Percentiles rank a stretch among this genome's conserved stretches.
Evolutionary conservation across 495 filamentous ascomycete genomes (phyloP).

Genomic region (Glonium stellatum): DNA sequence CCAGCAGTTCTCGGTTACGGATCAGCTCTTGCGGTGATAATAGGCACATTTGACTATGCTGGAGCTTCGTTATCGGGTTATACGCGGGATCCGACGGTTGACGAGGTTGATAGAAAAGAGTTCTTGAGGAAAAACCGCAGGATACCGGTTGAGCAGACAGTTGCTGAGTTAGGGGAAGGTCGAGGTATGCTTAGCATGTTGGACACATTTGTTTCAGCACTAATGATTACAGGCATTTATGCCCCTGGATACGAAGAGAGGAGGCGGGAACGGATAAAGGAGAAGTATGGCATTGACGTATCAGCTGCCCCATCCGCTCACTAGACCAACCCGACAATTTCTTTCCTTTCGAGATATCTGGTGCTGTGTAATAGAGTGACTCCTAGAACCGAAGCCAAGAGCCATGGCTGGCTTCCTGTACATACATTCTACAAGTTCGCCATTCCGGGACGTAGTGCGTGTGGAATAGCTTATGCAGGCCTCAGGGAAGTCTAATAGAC

Average conservation of each 20-base stretch:
- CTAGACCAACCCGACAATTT: background rate
- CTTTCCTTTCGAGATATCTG: background rate
- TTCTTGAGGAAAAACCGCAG: constrained; percentile 64
- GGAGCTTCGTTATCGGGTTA: constrained; percentile 60
- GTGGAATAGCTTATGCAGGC: too few relatives aligned
- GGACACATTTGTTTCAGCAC: constrained; percentile 9
- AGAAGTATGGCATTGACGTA: constrained; percentile 86
- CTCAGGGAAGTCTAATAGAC: too few relatives aligned
- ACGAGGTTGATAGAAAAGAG: constrained; percentile 78
- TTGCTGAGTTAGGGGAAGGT: constrained; percentile 80
- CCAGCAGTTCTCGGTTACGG: constrained; percentile 77
- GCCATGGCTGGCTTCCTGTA: background rate
- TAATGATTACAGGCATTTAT: constrained; percentile 60
- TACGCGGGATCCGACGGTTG: constrained; percentile 49
- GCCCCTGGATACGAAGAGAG: constrained; percentile 82
- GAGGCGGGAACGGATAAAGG: constrained; percentile 73
- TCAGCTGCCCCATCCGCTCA: background rate
- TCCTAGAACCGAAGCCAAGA: background rate
- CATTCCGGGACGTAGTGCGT: too few relatives aligned
- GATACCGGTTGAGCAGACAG: constrained; percentile 72
- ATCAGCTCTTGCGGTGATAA: constrained; percentile 51
- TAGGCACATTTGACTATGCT: constrained; percentile 69
- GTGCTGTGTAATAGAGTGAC: background rate
- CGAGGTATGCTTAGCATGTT: constrained; percentile 55
- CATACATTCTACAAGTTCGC: background rate